Conservation (phyloP, 306 rosid species). For the Dryas octopetala region DNA sequence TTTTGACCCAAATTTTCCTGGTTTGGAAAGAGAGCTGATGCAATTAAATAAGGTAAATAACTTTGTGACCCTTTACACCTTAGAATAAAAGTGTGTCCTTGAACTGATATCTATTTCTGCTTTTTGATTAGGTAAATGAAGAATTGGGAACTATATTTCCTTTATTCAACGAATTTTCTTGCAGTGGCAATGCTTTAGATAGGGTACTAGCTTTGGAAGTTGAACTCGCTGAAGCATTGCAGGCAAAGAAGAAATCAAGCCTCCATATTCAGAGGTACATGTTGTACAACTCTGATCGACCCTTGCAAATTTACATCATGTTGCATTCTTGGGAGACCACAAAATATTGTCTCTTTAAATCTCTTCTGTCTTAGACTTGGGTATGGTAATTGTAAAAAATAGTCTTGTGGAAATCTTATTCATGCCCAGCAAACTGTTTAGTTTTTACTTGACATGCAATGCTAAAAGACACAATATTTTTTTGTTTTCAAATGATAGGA, state of each 20-base stretch:
- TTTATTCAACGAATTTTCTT: constrained; percentile 54
- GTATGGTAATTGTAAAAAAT: neutral
- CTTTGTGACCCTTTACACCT: constrained; percentile 17
- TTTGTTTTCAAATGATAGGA: neutral
- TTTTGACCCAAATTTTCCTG: constrained; percentile 52
- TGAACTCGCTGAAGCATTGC: constrained; percentile 90
- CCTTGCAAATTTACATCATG: constrained; percentile 12
- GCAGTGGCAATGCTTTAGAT: constrained; percentile 82
- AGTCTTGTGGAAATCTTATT: neutral
- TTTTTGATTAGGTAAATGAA: constrained; percentile 69
- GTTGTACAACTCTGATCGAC: constrained; percentile 14
- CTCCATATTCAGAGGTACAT: constrained; percentile 85
- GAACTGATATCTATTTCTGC: constrained; percentile 21
- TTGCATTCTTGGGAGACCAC: constrained; percentile 11
- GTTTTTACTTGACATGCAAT: neutral
- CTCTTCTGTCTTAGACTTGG: neutral
- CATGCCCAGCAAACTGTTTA: neutral
- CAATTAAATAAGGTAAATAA: constrained; percentile 68
- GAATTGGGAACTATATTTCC: constrained; percentile 78
- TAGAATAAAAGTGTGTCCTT: neutral
- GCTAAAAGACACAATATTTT: too few relatives aligned
- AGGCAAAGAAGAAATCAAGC: constrained; percentile 68
- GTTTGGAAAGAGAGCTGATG: constrained; percentile 66
- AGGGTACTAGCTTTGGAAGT: constrained; percentile 93
- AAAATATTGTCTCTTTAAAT: neutral